Percentiles rank a stretch among this genome's conserved stretches.
These are phyloP conservation scores for Sporothrix protearum DNA, from an alignment of 2,329 filamentous ascomycete genomes.

Conservation along the genomic window DNA sequence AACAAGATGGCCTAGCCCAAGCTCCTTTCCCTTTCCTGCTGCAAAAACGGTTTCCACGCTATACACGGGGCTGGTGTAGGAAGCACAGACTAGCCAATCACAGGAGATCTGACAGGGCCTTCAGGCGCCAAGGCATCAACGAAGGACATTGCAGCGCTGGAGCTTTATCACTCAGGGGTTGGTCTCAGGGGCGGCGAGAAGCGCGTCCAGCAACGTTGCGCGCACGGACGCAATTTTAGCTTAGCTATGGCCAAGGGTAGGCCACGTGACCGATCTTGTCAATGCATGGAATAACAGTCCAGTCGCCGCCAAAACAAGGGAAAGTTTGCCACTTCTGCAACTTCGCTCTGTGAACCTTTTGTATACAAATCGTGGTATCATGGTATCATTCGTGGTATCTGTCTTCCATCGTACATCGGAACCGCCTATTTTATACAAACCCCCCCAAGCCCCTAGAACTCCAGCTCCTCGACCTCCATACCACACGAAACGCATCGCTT, in stretches of 20 bases:
- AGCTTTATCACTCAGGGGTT: constrained; percentile 23
- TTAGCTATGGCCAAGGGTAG: too few species aligned
- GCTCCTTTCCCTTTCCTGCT: constrained; percentile 1
- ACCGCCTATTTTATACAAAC: neutral
- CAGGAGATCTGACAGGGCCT: neutral
- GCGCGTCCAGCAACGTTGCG: neutral
- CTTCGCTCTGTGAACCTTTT: too few species aligned
- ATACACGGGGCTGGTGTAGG: neutral
- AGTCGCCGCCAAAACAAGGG: too few species aligned
- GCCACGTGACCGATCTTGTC: constrained; percentile 22
- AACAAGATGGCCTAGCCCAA: neutral
- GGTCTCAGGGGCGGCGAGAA: constrained; percentile 24
- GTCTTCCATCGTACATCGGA: neutral
- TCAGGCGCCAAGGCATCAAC: constrained; percentile 42
- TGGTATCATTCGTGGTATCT: neutral
- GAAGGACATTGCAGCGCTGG: neutral
- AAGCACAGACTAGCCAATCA: constrained; percentile 33
- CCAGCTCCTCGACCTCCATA: constrained; percentile 75
- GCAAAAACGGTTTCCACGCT: neutral
- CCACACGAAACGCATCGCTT: constrained; percentile 76
- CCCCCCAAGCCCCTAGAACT: constrained; percentile 47
- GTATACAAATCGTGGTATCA: neutral
- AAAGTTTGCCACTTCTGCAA: too few species aligned
- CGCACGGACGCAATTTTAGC: neutral
- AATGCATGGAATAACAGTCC: neutral